Evolutionary conservation across 2,329 filamentous ascomycete species (phyloP).

Genomic region (Cytospora schulzeri): DNA sequence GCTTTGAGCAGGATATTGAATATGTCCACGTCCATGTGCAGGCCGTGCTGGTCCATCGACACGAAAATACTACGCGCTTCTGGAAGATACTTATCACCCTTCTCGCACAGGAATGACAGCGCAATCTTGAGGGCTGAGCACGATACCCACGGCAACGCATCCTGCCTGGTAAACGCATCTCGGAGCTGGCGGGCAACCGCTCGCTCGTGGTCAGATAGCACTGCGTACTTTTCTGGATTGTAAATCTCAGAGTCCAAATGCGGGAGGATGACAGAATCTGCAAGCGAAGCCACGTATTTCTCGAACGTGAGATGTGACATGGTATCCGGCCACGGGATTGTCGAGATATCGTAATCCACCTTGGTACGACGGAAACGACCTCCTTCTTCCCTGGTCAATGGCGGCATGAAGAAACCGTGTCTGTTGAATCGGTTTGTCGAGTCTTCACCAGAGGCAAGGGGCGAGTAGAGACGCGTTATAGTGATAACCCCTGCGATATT

Average conservation of each 20-base stretch:
- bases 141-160: conserved; percentile 40
- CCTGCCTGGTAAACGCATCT: conserved; percentile 42
- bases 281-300: conserved; percentile 46
- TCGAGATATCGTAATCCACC: conserved; percentile 10
- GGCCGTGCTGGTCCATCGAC: conserved; percentile 39
- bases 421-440: conserved; percentile 2
- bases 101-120: conserved; percentile 43
- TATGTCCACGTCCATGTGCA: conserved; percentile 48
- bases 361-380: not conserved
- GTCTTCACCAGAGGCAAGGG: conserved; percentile 4
- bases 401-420: conserved; percentile 15
- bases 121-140: conserved; percentile 46
- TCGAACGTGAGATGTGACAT: conserved; percentile 39
- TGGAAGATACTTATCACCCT: conserved; percentile 33
- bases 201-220: conserved; percentile 39
- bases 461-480: conserved; percentile 24
- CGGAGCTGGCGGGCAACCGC: conserved; percentile 44
- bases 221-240: not conserved
- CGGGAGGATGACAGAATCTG: conserved; percentile 34
- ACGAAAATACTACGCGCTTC: conserved; percentile 40
- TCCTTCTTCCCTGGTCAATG: conserved; percentile 23
- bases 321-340: conserved; percentile 3
- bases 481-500: conserved; percentile 27
- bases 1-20: conserved; percentile 52
- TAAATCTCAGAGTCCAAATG: conserved; percentile 20